Conservation (phyloP, 1,284 basidiomycete species). For the Rhodotorula glutinis region DNA sequence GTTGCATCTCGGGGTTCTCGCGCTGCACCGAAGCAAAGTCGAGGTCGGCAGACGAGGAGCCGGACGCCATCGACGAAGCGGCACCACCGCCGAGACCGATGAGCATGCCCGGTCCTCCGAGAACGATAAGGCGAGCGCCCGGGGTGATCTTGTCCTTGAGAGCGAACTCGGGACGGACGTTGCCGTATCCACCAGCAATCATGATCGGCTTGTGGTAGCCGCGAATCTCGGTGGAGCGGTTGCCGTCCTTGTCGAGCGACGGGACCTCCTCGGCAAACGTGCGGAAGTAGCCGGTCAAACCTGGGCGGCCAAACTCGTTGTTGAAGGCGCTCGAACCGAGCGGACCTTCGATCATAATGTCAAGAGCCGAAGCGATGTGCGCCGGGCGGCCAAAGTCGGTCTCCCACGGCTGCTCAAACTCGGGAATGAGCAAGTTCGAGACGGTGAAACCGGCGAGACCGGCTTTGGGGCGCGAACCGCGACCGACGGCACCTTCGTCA, state of each 20-base stretch:
- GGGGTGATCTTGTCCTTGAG: conserved; percentile 69
- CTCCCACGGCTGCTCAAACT: conserved; percentile 86
- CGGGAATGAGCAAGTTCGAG: conserved; percentile 90
- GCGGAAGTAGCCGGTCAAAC: conserved; percentile 72
- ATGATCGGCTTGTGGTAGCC: conserved; percentile 99
- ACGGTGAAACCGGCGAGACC: conserved; percentile 90
- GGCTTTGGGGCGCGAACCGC: conserved; percentile 94
- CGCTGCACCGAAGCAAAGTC: conserved; percentile 98
- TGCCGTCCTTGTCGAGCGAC: conserved; percentile 46
- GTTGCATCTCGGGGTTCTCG: conserved; percentile 98
- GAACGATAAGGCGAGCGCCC: conserved; percentile 82
- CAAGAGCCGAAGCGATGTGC: conserved; percentile 88
- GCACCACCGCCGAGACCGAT: conserved; percentile 97
- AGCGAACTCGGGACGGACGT: conserved; percentile 77
- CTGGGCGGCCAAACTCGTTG: conserved; percentile 97
- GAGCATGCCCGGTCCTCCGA: conserved; percentile 95
- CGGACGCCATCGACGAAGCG: conserved; percentile 85
- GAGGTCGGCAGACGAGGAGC: conserved; percentile 80
- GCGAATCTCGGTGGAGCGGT: conserved; percentile 60
- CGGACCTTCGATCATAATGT: conserved; percentile 97
- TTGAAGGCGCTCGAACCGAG: conserved; percentile 95
- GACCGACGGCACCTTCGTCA: conserved; percentile 93
- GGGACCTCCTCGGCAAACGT: conserved; percentile 70
- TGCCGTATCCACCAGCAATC: conserved; percentile 96
- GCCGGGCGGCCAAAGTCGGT: conserved; percentile 80